Evolutionary conservation across 441 rosid species (phyloP).

Genomic region (Arabidopsis hybrid): DNA sequence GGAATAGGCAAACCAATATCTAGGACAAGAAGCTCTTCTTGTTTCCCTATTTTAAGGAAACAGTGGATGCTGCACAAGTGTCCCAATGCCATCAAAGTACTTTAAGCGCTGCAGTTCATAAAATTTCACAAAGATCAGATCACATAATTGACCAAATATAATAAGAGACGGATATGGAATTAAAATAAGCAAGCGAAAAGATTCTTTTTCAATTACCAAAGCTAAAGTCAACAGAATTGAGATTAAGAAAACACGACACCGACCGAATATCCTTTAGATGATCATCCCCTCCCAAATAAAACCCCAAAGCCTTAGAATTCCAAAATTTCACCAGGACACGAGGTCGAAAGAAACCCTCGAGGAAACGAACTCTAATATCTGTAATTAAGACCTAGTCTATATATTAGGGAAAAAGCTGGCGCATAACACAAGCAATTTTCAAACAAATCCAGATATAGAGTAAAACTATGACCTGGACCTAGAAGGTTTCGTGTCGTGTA

Average conservation of each 20-base stretch:
- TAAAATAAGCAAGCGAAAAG: conserved; percentile 1
- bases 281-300: neutral
- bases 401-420: too few species aligned
- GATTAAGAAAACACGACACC: conserved; percentile 1
- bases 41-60: conserved; percentile 92
- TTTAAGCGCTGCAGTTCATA: conserved; percentile 58
- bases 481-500: conserved; percentile 17
- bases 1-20: conserved; percentile 69
- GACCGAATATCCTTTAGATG: neutral
- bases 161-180: neutral
- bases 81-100: conserved; percentile 74
- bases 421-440: neutral
- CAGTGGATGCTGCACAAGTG: conserved; percentile 57
- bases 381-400: neutral
- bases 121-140: neutral
- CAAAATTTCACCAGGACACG: neutral
- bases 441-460: neutral
- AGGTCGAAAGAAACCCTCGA: neutral
- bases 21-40: conserved; percentile 66
- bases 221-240: neutral
- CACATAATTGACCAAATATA: neutral
- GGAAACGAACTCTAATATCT: neutral
- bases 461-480: neutral
- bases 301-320: neutral
- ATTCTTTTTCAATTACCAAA: conserved; percentile 1